phyloP scores from a whole-genome alignment of 257 asterid species.

The Coffea eugenioides region DNA sequence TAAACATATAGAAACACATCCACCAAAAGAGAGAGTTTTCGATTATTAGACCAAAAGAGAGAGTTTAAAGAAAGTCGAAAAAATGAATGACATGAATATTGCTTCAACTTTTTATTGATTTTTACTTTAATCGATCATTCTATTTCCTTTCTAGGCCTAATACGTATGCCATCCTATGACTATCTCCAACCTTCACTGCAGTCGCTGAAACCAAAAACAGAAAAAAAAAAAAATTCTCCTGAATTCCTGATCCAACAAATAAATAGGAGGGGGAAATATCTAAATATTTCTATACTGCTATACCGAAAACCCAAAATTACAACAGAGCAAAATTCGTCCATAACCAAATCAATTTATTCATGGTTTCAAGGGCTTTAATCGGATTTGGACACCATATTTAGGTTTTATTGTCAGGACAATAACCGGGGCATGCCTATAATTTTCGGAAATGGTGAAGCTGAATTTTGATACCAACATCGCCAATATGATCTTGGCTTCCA shows the following conservation, averaged over 20 bases:
- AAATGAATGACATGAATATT: not conserved
- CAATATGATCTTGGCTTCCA: slow-evolving; percentile 90
- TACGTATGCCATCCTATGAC: not conserved
- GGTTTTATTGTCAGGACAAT: slow-evolving; percentile 81
- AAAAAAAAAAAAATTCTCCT: not conserved
- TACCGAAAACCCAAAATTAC: not conserved
- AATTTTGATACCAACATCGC: slow-evolving; percentile 83
- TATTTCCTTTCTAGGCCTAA: not conserved
- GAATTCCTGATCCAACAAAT: not conserved
- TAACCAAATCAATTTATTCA: slow-evolving; percentile 11
- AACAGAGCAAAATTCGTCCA: not conserved
- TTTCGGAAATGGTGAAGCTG: slow-evolving; percentile 60
- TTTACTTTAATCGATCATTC: not conserved
- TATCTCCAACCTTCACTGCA: not conserved
- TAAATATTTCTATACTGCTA: not conserved
- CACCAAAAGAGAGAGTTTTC: not conserved
- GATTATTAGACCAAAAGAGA: too few relatives aligned
- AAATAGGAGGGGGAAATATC: not conserved
- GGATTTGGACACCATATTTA: slow-evolving; percentile 82
- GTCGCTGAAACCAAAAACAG: not conserved
- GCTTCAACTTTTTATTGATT: not conserved
- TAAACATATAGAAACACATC: not conserved
- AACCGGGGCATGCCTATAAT: slow-evolving; percentile 84
- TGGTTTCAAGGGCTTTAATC: slow-evolving; percentile 45
- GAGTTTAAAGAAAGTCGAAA: not conserved